A percentile compares a stretch with the other conserved stretches of the same genome.
Evolutionary conservation across 1,139 yeast species (phyloP).

Genomic region (Geotrichum carabidarum): DNA sequence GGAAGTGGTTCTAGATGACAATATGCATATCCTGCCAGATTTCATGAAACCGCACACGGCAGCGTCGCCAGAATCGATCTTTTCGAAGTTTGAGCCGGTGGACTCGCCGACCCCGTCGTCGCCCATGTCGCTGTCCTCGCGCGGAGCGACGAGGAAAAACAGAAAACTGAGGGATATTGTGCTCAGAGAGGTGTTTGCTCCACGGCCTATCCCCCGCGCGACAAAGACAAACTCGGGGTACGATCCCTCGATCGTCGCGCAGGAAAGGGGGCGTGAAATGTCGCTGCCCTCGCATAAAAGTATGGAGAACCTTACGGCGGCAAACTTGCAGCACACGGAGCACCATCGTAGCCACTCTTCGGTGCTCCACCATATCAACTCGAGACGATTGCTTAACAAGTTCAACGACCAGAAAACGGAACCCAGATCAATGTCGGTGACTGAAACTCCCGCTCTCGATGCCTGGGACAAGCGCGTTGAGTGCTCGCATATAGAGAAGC

Average conservation of each 20-base stretch:
- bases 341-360: constrained; percentile 12
- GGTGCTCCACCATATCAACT: constrained; percentile 1
- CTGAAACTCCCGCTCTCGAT: no score
- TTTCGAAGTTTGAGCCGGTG: neutral
- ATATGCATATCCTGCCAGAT: constrained; percentile 81
- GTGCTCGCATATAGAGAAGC: constrained; percentile 3
- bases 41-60: constrained; percentile 59
- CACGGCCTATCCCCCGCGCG: constrained; percentile 26
- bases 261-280: neutral
- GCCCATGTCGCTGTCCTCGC: constrained; percentile 26
- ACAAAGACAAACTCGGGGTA: constrained; percentile 2
- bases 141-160: constrained; percentile 64
- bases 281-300: constrained; percentile 12
- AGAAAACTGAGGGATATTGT: constrained; percentile 61
- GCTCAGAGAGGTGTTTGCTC: constrained; percentile 64
- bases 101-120: constrained; percentile 15
- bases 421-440: no score
- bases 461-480: neutral
- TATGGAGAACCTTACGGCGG: constrained; percentile 13
- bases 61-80: constrained; percentile 28
- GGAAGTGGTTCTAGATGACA: constrained; percentile 83
- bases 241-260: neutral
- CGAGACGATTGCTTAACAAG: neutral
- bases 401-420: neutral
- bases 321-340: neutral